phyloP scores from a whole-genome alignment of 78 protist species.

The Anaeramoeba ignava region DNA sequence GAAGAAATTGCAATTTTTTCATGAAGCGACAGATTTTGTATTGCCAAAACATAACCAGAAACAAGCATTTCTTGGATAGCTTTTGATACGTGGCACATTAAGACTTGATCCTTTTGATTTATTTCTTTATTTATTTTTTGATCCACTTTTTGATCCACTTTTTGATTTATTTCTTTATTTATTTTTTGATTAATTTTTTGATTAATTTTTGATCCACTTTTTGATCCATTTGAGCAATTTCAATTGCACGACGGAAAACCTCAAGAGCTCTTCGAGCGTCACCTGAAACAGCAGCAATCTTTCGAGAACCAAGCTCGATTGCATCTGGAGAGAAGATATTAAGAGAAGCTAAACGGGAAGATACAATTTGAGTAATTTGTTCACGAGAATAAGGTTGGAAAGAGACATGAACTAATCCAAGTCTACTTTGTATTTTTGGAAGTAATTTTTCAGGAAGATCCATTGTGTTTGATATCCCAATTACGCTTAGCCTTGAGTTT shows the following conservation, averaged over 20 bases:
- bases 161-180: no score
- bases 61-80: not conserved
- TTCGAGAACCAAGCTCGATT: slow-evolving; percentile 22
- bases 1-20: not conserved
- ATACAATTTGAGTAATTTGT: slow-evolving; percentile 23
- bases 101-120: not conserved
- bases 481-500: slow-evolving; percentile 17
- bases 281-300: slow-evolving; percentile 34
- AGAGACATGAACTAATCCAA: slow-evolving; percentile 7
- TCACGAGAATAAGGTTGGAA: slow-evolving; percentile 19
- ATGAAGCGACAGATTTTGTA: not conserved
- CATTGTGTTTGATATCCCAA: slow-evolving; percentile 48
- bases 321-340: slow-evolving; percentile 29
- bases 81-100: not conserved
- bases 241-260: slow-evolving; percentile 23
- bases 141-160: no score
- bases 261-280: slow-evolving; percentile 40
- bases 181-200: no score
- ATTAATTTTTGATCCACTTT: no score
- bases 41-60: not conserved
- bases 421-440: not conserved
- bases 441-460: slow-evolving; percentile 42
- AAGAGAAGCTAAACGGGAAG: slow-evolving; percentile 16
- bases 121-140: no score
- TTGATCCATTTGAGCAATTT: slow-evolving; percentile 16